phyloP scores from a whole-genome alignment of 495 filamentous ascomycete species.

The Oleoguttula mirabilis region DNA sequence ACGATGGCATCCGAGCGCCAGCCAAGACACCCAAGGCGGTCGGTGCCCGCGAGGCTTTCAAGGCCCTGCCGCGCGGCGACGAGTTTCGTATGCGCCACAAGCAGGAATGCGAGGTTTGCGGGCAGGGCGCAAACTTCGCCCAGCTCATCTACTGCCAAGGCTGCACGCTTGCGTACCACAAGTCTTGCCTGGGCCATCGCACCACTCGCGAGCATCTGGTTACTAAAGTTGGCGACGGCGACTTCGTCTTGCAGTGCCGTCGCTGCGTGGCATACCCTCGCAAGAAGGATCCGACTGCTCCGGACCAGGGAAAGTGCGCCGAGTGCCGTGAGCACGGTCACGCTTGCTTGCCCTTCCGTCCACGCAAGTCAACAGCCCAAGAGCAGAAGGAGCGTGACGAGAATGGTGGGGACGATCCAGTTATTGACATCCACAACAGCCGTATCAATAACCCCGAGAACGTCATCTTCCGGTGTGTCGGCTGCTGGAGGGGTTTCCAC shows the following conservation, averaged over 20 bases:
- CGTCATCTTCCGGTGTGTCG: conserved; percentile 64
- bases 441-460: conserved; percentile 64
- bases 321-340: conserved; percentile 48
- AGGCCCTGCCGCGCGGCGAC: conserved; percentile 39
- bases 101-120: conserved; percentile 63
- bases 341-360: conserved; percentile 57
- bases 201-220: conserved; percentile 71
- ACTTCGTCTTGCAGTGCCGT: conserved; percentile 83
- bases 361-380: conserved; percentile 57
- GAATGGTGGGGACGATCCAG: conserved; percentile 66
- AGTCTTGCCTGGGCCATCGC: conserved; percentile 65
- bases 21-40: conserved; percentile 41
- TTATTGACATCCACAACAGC: conserved; percentile 45
- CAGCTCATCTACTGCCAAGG: conserved; percentile 78
- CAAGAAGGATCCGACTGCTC: conserved; percentile 55
- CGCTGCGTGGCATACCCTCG: conserved; percentile 59
- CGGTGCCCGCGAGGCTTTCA: conserved; percentile 59
- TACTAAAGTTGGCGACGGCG: conserved; percentile 66
- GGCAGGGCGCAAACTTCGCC: conserved; percentile 38
- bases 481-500: conserved; percentile 72
- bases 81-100: conserved; percentile 57
- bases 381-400: conserved; percentile 70
- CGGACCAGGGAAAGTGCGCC: conserved; percentile 58
- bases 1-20: conserved; percentile 7
- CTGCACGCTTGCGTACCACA: conserved; percentile 73